Evolutionary conservation across 768 basidiomycete genomes (phyloP), one percentile per base, ranked within the genome.

Genomic region (Pulveroboletus frians): DNA sequence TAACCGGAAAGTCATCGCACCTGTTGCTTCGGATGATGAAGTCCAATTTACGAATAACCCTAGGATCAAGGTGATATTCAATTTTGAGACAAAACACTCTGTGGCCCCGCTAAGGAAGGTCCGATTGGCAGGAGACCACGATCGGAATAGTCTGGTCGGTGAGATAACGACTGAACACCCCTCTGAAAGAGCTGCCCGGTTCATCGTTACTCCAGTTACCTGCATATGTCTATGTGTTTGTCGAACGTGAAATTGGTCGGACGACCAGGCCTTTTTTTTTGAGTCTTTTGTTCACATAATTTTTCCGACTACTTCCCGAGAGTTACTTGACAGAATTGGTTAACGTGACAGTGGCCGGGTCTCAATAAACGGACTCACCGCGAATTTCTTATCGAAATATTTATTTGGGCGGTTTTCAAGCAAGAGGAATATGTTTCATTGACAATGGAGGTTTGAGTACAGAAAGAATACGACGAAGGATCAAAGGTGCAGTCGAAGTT

Each of bases 1-100:
- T 14, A 75, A 74, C 0, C 59, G 74, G 14, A 83, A 81, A 56
- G 85, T 86, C 47, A 82, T 88, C 41, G 81, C 76, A 0, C 82
- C 80, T 1, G 80, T 81, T 0, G 84, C 86, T 1, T 76, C 77
- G 0, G 83, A 86, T 20, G 79, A 83, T 42, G 87, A 88, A 64
- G 81, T 88, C 11, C 62, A 70, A 5, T 83, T 76, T 60, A 68
- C 83, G 63, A 73, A 73, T 43, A 71, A 73, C 4, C 53, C 83
- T 35, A 84, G 84, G 0, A 76, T 78, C 0, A 84, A 88, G 55
- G 73, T 82, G 9, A 78, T 73, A 1, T 85, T 85, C 71, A 85
- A 87, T 65, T 86, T 83, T 66, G 83, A 88, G 71, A 85, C 73
- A 0, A 56, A 26, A 26, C 23, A 6, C 57, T 1, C 57, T 1